phyloP scores from a whole-genome alignment of 2,329 filamentous ascomycete species.

The Neoscytalidium dimidiatum region DNA sequence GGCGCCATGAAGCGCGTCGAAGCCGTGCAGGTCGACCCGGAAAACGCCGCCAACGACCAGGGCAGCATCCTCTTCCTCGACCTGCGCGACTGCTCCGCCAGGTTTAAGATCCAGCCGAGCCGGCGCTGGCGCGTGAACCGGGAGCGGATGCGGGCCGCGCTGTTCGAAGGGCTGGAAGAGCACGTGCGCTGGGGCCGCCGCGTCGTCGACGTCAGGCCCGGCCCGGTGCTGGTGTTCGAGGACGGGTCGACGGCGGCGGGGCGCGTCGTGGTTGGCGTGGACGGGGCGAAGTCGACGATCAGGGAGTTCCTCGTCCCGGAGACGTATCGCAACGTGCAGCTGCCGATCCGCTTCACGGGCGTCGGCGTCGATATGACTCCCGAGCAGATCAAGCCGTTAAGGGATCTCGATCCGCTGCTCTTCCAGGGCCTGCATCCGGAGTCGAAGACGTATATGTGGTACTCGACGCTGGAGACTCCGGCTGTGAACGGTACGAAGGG shows the following conservation, averaged over 20 bases:
- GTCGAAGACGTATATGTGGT: slow-evolving; percentile 25
- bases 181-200: slow-evolving; percentile 18
- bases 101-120: slow-evolving; percentile 43
- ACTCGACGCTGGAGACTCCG: slow-evolving; percentile 44
- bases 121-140: slow-evolving; percentile 36
- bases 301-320: slow-evolving; percentile 38
- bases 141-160: slow-evolving; percentile 15
- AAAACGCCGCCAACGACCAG: slow-evolving; percentile 26
- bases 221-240: slow-evolving; percentile 18
- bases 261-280: slow-evolving; percentile 40
- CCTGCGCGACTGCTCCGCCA: slow-evolving; percentile 39
- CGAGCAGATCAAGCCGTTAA: slow-evolving; percentile 27
- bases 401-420: slow-evolving; percentile 25
- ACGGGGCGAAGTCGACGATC: slow-evolving; percentile 43
- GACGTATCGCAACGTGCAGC: slow-evolving; percentile 27
- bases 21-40: slow-evolving; percentile 22
- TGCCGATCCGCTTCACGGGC: slow-evolving; percentile 45
- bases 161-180: slow-evolving; percentile 14
- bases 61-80: slow-evolving; percentile 47
- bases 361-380: slow-evolving; percentile 40
- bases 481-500: slow-evolving; percentile 38
- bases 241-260: slow-evolving; percentile 20
- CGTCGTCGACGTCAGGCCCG: slow-evolving; percentile 16
- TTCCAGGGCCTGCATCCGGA: slow-evolving; percentile 25
- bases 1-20: slow-evolving; percentile 15